Conservation (phyloP, 768 basidiomycete species). For the Pisolithus orientalis region DNA sequence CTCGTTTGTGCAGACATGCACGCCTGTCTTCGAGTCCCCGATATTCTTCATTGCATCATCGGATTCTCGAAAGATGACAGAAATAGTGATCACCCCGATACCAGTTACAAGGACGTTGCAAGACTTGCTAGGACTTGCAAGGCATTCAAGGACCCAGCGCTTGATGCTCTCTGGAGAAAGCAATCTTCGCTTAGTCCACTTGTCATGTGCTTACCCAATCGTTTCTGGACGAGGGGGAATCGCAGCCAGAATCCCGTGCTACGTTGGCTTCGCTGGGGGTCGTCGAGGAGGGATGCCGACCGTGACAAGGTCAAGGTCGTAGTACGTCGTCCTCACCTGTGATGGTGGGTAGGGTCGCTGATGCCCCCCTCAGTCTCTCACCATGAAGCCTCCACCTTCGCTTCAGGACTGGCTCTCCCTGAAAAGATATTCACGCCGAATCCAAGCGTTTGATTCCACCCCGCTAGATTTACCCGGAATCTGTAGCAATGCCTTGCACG, state of each 20-base stretch:
- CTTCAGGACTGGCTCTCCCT: constrained; percentile 17
- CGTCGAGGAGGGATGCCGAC: too few relatives aligned
- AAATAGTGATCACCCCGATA: constrained; percentile 2
- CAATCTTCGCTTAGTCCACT: constrained; percentile 25
- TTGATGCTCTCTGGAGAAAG: constrained; percentile 25
- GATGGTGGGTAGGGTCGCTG: background rate
- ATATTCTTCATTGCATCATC: constrained; percentile 19
- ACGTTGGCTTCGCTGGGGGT: too few relatives aligned
- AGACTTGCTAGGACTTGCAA: constrained; percentile 25
- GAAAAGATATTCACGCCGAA: constrained; percentile 19
- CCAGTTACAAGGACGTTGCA: constrained; percentile 17
- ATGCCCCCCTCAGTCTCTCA: constrained; percentile 12
- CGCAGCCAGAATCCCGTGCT: background rate
- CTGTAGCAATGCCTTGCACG: constrained; percentile 14
- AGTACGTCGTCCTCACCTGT: background rate
- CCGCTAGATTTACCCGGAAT: constrained; percentile 15
- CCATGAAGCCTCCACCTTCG: constrained; percentile 8
- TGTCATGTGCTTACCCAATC: constrained; percentile 21
- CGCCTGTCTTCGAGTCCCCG: constrained; percentile 20
- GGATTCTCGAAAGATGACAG: constrained; percentile 17
- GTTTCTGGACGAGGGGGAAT: constrained; percentile 17
- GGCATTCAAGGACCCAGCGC: constrained; percentile 19
- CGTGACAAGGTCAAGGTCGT: constrained; percentile 13
- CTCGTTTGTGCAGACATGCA: constrained; percentile 13
- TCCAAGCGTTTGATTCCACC: constrained; percentile 18